Conservation (phyloP, 805 yeast species). For the Candida sithepensis region DNA sequence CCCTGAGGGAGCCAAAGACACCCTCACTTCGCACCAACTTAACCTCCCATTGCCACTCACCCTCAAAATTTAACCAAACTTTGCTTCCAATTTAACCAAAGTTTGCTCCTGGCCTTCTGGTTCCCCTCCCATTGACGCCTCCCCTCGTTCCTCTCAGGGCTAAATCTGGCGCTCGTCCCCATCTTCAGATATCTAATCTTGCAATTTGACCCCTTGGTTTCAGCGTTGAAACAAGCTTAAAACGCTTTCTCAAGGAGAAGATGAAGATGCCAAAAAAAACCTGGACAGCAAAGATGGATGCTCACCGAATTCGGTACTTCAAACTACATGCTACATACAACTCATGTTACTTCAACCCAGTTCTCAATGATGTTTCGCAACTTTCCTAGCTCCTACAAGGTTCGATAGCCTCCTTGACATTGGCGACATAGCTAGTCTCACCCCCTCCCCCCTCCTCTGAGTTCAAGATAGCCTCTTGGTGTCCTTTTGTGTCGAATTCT, state of each 20-base stretch:
- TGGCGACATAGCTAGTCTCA: neutral
- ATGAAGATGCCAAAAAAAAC: neutral
- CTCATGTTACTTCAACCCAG: too few species aligned
- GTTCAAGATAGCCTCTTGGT: neutral
- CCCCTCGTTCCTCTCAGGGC: neutral
- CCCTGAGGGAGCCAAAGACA: too few species aligned
- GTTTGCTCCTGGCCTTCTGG: neutral
- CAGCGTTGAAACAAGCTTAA: too few species aligned
- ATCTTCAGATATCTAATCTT: too few species aligned
- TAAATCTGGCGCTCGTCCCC: neutral
- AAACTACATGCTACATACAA: conserved; percentile 1
- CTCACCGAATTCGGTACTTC: neutral
- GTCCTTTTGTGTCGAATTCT: neutral
- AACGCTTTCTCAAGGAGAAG: too few species aligned
- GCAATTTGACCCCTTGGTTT: too few species aligned
- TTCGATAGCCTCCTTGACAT: neutral
- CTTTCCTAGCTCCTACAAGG: too few species aligned
- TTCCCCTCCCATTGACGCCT: neutral
- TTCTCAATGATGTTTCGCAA: too few species aligned
- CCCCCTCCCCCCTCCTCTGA: neutral
- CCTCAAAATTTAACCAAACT: neutral
- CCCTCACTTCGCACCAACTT: too few species aligned
- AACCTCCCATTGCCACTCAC: neutral
- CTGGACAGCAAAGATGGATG: too few species aligned
- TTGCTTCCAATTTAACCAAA: neutral